phyloP scores from a whole-genome alignment of 2,329 filamentous ascomycete species.

The Botryotinia convoluta region DNA sequence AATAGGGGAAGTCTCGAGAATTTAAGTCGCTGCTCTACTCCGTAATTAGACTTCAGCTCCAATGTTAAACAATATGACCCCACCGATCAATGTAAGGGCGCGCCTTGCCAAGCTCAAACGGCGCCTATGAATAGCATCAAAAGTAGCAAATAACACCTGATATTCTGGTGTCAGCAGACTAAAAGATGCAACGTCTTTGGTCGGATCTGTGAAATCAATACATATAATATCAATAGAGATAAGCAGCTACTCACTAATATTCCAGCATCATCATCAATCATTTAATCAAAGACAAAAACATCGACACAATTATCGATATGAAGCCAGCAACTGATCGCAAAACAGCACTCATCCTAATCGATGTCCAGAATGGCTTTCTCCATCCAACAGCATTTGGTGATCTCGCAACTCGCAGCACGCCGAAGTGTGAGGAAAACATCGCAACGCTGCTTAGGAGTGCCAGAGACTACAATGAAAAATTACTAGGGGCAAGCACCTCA shows the following conservation, averaged over 20 bases:
- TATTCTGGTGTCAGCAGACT: neutral
- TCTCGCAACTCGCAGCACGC: conserved; percentile 5
- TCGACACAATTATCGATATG: neutral
- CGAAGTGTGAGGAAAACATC: neutral
- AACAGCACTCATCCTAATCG: conserved; percentile 6
- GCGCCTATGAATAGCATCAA: neutral
- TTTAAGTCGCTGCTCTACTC: neutral
- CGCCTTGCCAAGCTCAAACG: neutral
- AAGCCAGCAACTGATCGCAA: neutral
- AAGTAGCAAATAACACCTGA: neutral
- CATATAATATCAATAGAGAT: neutral
- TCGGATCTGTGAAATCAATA: neutral
- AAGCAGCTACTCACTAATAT: neutral
- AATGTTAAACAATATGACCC: neutral
- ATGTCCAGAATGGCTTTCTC: neutral
- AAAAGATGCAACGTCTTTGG: neutral
- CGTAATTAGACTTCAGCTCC: neutral
- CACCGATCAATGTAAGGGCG: neutral
- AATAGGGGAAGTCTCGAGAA: neutral
- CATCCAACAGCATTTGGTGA: conserved; percentile 3
- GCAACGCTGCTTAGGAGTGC: neutral
- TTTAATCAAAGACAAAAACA: neutral
- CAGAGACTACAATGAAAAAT: neutral
- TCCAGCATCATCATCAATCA: neutral
- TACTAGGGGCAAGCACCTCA: neutral